A percentile compares a stretch with the other conserved stretches of the same genome.
phyloP scores from a whole-genome alignment of 2,329 filamentous ascomycete species.

The Paecilomyces fulvus region DNA sequence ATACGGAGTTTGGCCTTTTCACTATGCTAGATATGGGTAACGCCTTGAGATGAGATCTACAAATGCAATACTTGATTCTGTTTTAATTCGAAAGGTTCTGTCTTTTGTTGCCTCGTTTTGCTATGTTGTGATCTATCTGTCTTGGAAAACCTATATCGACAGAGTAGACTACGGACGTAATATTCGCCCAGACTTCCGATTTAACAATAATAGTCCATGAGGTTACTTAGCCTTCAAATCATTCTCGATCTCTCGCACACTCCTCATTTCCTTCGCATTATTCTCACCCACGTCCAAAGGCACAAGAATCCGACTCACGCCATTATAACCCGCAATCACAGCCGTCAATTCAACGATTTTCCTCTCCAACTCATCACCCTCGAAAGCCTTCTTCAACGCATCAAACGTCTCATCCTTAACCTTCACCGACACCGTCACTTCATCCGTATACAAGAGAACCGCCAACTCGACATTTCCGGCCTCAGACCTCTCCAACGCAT shows the following conservation, averaged over 20 bases:
- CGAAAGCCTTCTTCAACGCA: slow-evolving; percentile 40
- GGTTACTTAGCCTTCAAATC: slow-evolving; percentile 10
- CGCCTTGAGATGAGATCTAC: not conserved
- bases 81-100: not conserved
- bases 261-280: slow-evolving; percentile 50
- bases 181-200: not conserved
- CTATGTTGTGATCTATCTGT: no score
- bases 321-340: slow-evolving; percentile 82
- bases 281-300: slow-evolving; percentile 59
- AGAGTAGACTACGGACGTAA: not conserved
- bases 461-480: slow-evolving; percentile 57
- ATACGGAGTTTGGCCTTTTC: not conserved
- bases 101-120: not conserved
- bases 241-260: slow-evolving; percentile 57
- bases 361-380: slow-evolving; percentile 52
- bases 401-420: slow-evolving; percentile 63
- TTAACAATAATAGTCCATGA: not conserved
- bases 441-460: slow-evolving; percentile 66
- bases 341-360: slow-evolving; percentile 78
- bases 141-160: no score
- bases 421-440: slow-evolving; percentile 67
- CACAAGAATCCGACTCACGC: slow-evolving; percentile 76
- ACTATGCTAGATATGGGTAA: not conserved
- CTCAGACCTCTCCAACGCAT: slow-evolving; percentile 29
- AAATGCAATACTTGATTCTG: not conserved